Base-by-base conservation (phyloP, 495 filamentous ascomycete species). In the Rostrohypoxylon terebratum region DNA sequence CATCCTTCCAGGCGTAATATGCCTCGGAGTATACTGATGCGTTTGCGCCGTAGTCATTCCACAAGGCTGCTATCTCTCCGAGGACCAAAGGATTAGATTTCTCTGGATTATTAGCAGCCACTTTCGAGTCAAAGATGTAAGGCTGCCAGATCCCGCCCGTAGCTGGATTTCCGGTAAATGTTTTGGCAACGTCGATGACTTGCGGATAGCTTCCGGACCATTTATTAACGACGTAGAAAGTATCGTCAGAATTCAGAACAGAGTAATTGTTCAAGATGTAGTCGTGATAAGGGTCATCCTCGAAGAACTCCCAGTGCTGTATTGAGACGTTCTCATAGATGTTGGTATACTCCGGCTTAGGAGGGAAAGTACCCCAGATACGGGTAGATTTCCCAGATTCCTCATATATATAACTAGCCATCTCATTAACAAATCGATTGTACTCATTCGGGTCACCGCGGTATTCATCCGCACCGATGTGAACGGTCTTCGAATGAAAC, bases 401-500 rank as follows among this genome's bases (percentile, higher is more conserved):
- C 4, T 72, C 36, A 7, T 59, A 54, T 59, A 87, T 84, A 63
- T 82, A 85, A 25, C 72, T 68, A 11, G 81, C 65, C 77, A 87
- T 82, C 9, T 80, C 77, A 50, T 86, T 86, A 13, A 87, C 85
- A 58, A 83, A 87, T 9, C 28, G 47, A 36, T 84, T 85, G 59
- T 87, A 87, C 6, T 85, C 82, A 2, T 76, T 66, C 0, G 78
- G 75, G 4, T 72, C 69, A 4, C 73, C 81, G 0, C 78, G 78
- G 57, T 87, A 87, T 60, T 87, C 85, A 61, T 87, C 85, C 0
- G 85, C 85, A 4, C 85, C 85, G 16, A 87, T 82, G 60, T 85
- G 84, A 2, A 87, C 84, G 6, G 81, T 83, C 71, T 86, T 87
- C 21, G 81, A 82, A 10, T 85, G 83, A 66, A 87, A 87, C 84